Conservation (phyloP, 495 filamentous ascomycete genomes). For the Lichenothelia convexa region DNA sequence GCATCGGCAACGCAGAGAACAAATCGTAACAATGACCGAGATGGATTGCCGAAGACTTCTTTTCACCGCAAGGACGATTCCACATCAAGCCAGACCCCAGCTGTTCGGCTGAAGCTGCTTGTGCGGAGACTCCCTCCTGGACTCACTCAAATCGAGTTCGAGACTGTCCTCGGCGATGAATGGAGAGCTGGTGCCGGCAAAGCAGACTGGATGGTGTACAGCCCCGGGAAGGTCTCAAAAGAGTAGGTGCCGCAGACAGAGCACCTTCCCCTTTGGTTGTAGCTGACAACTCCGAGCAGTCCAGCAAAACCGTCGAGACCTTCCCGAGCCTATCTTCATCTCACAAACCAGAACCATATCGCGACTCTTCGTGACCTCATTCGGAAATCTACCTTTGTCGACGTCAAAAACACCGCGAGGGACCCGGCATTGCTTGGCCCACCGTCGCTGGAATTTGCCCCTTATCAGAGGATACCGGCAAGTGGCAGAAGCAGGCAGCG, state of each 20-base stretch:
- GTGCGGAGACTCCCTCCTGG: slow-evolving; percentile 72
- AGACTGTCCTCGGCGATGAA: slow-evolving; percentile 52
- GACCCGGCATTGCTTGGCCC: slow-evolving; percentile 52
- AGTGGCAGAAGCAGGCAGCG: slow-evolving; percentile 38
- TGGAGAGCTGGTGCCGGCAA: slow-evolving; percentile 66
- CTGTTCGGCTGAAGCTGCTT: slow-evolving; percentile 63
- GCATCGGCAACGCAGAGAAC: slow-evolving; percentile 42
- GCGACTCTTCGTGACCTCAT: slow-evolving; percentile 45
- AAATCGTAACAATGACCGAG: too few species aligned
- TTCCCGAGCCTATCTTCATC: slow-evolving; percentile 59
- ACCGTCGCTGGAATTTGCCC: slow-evolving; percentile 62
- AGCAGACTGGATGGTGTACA: slow-evolving; percentile 66
- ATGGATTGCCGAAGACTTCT: too few species aligned
- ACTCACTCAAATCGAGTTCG: slow-evolving; percentile 64
- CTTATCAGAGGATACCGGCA: slow-evolving; percentile 60
- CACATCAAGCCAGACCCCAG: slow-evolving; percentile 34
- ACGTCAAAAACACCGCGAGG: slow-evolving; percentile 50
- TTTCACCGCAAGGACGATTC: too few species aligned
- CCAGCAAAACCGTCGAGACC: slow-evolving; percentile 61
- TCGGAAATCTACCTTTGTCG: slow-evolving; percentile 44
- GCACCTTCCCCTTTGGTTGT: not conserved
- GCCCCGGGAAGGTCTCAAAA: slow-evolving; percentile 67
- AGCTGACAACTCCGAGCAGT: slow-evolving; percentile 23
- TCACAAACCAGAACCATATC: slow-evolving; percentile 42
- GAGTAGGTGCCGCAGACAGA: slow-evolving; percentile 36